A percentile compares a stretch with the other conserved stretches of the same genome.
Evolutionary conservation across 768 basidiomycete species (phyloP).

Genomic region (Mycena belliarum): DNA sequence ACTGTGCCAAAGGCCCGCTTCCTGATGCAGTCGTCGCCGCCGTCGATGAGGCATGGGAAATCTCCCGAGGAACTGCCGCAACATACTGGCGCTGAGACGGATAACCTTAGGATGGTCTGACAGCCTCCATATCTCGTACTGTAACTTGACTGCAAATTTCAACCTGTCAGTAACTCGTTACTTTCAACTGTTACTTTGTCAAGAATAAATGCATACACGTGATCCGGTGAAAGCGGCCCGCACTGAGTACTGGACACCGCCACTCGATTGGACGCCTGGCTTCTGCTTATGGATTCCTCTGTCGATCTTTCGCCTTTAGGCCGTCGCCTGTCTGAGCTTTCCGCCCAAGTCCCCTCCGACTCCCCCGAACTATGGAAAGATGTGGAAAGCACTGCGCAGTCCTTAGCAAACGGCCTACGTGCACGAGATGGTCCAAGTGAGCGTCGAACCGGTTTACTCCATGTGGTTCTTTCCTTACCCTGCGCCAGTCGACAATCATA

Average conservation of each 20-base stretch:
- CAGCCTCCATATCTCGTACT: no score
- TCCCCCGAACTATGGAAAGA: conserved; percentile 47
- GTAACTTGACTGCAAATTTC: no score
- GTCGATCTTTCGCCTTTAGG: conserved; percentile 38
- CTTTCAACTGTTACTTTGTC: no score
- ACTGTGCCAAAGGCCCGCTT: conserved; percentile 54
- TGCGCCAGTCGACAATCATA: conserved; percentile 66
- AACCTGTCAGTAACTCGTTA: no score
- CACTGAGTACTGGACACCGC: not conserved
- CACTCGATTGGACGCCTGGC: not conserved
- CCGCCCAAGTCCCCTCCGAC: conserved; percentile 31
- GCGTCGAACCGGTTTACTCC: conserved; percentile 16
- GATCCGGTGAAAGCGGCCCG: no score
- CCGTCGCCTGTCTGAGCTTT: conserved; percentile 36
- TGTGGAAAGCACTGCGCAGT: conserved; percentile 52
- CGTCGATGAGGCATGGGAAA: conserved; percentile 51
- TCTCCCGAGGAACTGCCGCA: conserved; percentile 33
- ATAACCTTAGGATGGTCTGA: no score
- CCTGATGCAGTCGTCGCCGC: conserved; percentile 52
- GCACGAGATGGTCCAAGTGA: conserved; percentile 53
- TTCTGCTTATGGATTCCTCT: conserved; percentile 15
- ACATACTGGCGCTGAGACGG: conserved; percentile 36
- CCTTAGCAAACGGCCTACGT: conserved; percentile 64
- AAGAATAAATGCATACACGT: no score
- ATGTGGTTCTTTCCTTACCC: conserved; percentile 18